Base-by-base conservation (phyloP, 2,329 filamentous ascomycete genomes). In the Achaetomium macrosporum region DNA sequence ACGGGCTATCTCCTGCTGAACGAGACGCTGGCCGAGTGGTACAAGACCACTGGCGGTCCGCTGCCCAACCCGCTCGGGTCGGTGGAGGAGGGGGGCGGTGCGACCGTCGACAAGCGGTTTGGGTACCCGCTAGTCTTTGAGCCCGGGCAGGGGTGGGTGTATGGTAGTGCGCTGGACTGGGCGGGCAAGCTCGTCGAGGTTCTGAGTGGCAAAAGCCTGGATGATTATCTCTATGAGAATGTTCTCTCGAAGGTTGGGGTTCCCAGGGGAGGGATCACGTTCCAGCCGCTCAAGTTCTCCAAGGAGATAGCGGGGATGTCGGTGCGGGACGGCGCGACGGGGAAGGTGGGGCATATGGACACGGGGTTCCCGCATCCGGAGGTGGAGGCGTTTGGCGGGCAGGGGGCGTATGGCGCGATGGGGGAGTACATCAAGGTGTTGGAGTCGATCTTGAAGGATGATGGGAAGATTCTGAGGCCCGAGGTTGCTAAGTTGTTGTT, bases 1-100 rank as follows among this genome's bases (percentile, higher is more conserved):
- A 56, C 67, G 0, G 61, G 57, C 5, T 79, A 79, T 60, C 74
- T 76, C 41, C 36, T 67, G 12, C 61, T 65, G n/a, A 68, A 75
- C 45, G 68, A 73, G 0, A 64, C 68, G 8, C 61, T 75, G 1
- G 48, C 57, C 0, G 66, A 64, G 13, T 80, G 75, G 74, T 69
- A 71, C 5, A 49, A 61, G 17, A 63, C 62, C 5, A 59, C 64
- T 5, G 70, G 69, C 39, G 66, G 68, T 16, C 65, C 61, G 0
- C 59, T 60, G n/a, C 65, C 60, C 11, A 63, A 67, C 44, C 59
- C 68, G 15, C 58, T 65, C 5, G 19, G 12, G 2, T 8, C 41
- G 20, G 20, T 11, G 5, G 5, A 12, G 4, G 41, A 13, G 17
- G 41, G 25, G 19, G 56, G 54, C 31, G 51, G 58, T 17, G 19